Base-by-base conservation (phyloP, 306 rosid species). In the Rubus idaeus region DNA sequence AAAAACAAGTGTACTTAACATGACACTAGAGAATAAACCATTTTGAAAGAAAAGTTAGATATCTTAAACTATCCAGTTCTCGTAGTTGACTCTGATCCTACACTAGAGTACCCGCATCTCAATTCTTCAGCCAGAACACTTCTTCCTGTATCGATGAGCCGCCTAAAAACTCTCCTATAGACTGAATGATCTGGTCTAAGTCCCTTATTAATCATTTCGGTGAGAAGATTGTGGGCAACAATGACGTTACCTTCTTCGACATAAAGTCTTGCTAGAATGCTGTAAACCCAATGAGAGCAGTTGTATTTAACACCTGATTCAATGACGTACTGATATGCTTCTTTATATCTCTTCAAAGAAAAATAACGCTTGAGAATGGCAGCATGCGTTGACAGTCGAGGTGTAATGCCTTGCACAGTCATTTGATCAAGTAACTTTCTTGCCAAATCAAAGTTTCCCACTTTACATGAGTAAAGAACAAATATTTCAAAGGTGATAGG, bases 241-340 rank as follows among this genome's bases (percentile, higher is more conserved):
- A 79, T 77, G 52, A 81, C 75, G 44, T 85, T 77, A 45, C 88
- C 93, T 70, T 77, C 83, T 63, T 90, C 86, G 84, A 83, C 77
- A 81, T 88, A 79, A 82, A 91, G 97, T 44, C 78, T 76, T 68
- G 93, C 96, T 58, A 94, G 97, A 75, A 89, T 82, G 82, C 86
- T 86, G 82, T 86, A 90, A 73, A 75, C 83, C 62, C 65, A 81
- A 79, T 78, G 71, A 16, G 91, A 81, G 84, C 18, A 73, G 46
- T 57, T 69, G 76, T 56, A 72, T 86, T 74, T 89, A 50, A 12
- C 44, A 73, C 79, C 70, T 41, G 81, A 86, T 65, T 76, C 86
- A 76, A 84, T 79, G 4, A 87, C 93, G 63, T 86, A 86, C 17
- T 45, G 63, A 63, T 89, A 87, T 0, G 97, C 98, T 81, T 88